A percentile compares a stretch with the other conserved stretches of the same genome.
Evolutionary conservation across 495 filamentous ascomycete species (phyloP).

Genomic region (Annulohypoxylon maeteangense): DNA sequence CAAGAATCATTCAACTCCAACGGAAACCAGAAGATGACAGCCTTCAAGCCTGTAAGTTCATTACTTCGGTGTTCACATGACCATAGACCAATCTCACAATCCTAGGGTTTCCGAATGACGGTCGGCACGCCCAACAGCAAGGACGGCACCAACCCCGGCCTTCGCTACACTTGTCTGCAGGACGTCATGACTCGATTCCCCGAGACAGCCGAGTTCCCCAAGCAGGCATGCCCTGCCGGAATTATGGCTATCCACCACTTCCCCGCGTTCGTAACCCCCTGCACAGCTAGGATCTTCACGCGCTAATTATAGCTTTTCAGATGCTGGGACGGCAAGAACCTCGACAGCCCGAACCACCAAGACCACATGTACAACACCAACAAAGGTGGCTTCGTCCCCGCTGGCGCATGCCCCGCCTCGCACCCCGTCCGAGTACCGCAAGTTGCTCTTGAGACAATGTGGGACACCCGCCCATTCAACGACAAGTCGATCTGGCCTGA

Average conservation of each 20-base stretch:
- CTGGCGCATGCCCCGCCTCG: slow-evolving; percentile 52
- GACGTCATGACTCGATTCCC: slow-evolving; percentile 51
- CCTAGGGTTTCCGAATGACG: slow-evolving; percentile 56
- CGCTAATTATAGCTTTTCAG: slow-evolving; percentile 31
- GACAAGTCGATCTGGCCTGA: slow-evolving; percentile 52
- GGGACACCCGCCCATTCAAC: slow-evolving; percentile 53
- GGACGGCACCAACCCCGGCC: slow-evolving; percentile 46
- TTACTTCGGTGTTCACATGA: slow-evolving; percentile 37
- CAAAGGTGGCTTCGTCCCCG: slow-evolving; percentile 39
- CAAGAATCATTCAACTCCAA: slow-evolving; percentile 50
- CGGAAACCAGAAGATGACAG: slow-evolving; percentile 56
- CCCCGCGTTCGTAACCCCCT: slow-evolving; percentile 47
- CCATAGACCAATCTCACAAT: slow-evolving; percentile 21
- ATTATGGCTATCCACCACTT: slow-evolving; percentile 54
- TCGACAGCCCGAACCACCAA: slow-evolving; percentile 60
- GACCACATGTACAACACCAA: slow-evolving; percentile 54
- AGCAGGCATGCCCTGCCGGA: slow-evolving; percentile 48
- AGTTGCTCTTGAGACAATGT: slow-evolving; percentile 56
- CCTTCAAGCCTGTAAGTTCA: slow-evolving; percentile 53
- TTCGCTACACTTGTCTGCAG: slow-evolving; percentile 49
- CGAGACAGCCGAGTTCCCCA: slow-evolving; percentile 44
- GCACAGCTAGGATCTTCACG: not conserved
- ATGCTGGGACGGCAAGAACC: slow-evolving; percentile 61
- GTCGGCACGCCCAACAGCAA: slow-evolving; percentile 47
- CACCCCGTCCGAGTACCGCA: slow-evolving; percentile 53